Evolutionary conservation across 2,329 filamentous ascomycete genomes (phyloP), one percentile per base, ranked within the genome.

Genomic region (Clonostachys solani): DNA sequence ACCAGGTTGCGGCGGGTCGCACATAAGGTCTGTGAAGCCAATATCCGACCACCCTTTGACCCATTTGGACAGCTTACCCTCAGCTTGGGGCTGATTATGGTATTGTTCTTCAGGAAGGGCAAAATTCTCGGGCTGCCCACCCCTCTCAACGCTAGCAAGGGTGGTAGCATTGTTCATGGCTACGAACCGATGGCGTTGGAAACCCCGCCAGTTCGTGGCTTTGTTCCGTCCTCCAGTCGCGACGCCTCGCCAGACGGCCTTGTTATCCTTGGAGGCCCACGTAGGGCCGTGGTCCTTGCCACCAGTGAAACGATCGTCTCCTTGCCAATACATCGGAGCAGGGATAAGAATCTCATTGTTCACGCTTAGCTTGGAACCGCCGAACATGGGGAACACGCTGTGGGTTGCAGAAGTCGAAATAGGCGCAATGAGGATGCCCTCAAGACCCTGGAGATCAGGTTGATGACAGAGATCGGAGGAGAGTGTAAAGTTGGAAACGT

Each of bases 151-250:
- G 7, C 63, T 58, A 6, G 58, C 56, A 5, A 87, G 69, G 48
- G 73, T 75, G 8, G 83, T 86, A 12, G 72, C 77, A 55, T 91
- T 90, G 57, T 84, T 77, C 82, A 90, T 86, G 42, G 81, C 73
- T 3, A 89, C 77, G 58, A 91, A 88, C 3, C 87, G 83, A 58
- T 90, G 87, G 5, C 87, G 80, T 52, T 91, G 86, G 57, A 89
- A 90, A 0, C 81, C 78, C 12, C 72, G 78, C 87, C 87, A 91
- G 55, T 83, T 89, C 29, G 74, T 55, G 61, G 72, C 56, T 53
- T 72, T 67, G 53, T 86, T 83, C 37, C 66, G 65, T 2, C 84
- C 84, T 3, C 84, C 84, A 2, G 83, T 85, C 2, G 82, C 83
- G 9, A 86, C 81, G 34, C 84, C 84, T 33, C 84, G 80, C 84